Conservation (phyloP, 1,284 basidiomycete genomes). For the Fistulina hepatica region DNA sequence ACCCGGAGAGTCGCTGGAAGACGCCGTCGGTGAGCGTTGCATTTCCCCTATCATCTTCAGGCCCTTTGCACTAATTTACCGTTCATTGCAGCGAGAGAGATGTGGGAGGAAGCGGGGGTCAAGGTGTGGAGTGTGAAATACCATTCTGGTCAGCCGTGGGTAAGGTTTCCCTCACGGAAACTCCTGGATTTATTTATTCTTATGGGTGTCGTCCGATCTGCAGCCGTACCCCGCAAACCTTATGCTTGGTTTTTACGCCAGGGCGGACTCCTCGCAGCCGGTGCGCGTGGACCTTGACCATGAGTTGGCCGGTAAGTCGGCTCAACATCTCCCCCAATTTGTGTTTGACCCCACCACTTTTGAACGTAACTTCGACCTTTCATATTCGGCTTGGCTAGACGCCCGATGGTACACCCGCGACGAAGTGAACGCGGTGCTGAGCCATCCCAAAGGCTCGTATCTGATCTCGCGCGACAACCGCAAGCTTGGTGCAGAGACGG, state of each 20-base stretch:
- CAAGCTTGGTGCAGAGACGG: slow-evolving; percentile 20
- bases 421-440: slow-evolving; percentile 57
- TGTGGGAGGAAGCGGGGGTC: slow-evolving; percentile 92
- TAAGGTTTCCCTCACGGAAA: slow-evolving; percentile 21
- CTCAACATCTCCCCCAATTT: too few relatives aligned
- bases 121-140: slow-evolving; percentile 78
- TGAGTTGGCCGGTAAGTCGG: slow-evolving; percentile 76
- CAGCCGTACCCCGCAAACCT: slow-evolving; percentile 84
- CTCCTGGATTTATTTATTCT: slow-evolving; percentile 5
- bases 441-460: slow-evolving; percentile 41
- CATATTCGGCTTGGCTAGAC: slow-evolving; percentile 55
- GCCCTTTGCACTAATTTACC: too few relatives aligned
- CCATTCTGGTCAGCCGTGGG: slow-evolving; percentile 81
- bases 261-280: slow-evolving; percentile 58
- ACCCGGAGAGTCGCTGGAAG: too few relatives aligned
- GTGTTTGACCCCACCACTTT: too few relatives aligned
- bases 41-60: too few relatives aligned
- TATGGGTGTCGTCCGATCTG: too few relatives aligned
- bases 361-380: too few relatives aligned
- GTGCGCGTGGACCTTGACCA: slow-evolving; percentile 89
- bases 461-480: slow-evolving; percentile 50
- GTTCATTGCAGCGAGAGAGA: slow-evolving; percentile 83
- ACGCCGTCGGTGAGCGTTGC: too few relatives aligned
- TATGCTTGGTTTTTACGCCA: slow-evolving; percentile 86
- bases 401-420: slow-evolving; percentile 81